Conservation (phyloP, 768 basidiomycete genomes). For the Trametes villosa region DNA sequence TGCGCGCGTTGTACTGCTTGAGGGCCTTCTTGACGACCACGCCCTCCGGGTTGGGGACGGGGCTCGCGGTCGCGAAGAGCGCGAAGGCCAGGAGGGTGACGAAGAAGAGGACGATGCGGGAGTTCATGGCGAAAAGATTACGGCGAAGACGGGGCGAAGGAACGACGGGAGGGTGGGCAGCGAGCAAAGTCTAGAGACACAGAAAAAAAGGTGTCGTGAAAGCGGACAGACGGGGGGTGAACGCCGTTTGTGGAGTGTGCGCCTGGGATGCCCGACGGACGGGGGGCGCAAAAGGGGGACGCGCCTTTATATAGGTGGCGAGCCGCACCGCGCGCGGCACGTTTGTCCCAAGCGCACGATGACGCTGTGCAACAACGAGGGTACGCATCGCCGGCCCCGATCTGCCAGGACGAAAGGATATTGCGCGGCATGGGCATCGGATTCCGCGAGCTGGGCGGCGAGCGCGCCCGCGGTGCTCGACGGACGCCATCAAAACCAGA, state of each 20-base stretch:
- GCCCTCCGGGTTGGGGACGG: constrained; percentile 18
- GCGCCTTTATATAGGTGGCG: constrained; percentile 11
- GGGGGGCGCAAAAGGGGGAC: neutral
- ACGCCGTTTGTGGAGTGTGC: constrained; percentile 16
- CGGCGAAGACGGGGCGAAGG: too few relatives aligned
- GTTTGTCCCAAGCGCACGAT: constrained; percentile 17
- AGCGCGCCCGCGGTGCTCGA: neutral
- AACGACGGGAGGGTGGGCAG: neutral
- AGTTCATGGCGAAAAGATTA: constrained; percentile 25
- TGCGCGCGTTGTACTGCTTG: constrained; percentile 22
- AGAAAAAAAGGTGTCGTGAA: constrained; percentile 1
- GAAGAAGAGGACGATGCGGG: constrained; percentile 30
- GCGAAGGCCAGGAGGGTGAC: constrained; percentile 31
- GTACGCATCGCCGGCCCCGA: constrained; percentile 14
- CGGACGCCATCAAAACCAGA: constrained; percentile 3
- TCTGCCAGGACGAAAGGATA: constrained; percentile 23
- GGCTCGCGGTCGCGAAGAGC: constrained; percentile 26
- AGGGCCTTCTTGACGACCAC: constrained; percentile 21
- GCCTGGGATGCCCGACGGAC: constrained; percentile 5
- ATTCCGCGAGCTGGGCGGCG: constrained; percentile 1
- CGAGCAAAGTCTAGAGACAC: neutral
- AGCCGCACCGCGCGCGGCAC: constrained; percentile 4
- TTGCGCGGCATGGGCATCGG: constrained; percentile 18
- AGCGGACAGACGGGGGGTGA: constrained; percentile 4
- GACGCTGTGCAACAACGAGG: constrained; percentile 16